A percentile compares a stretch with the other conserved stretches of the same genome.
phyloP scores from a whole-genome alignment of 768 basidiomycete species.

The Kwoniella pini region DNA sequence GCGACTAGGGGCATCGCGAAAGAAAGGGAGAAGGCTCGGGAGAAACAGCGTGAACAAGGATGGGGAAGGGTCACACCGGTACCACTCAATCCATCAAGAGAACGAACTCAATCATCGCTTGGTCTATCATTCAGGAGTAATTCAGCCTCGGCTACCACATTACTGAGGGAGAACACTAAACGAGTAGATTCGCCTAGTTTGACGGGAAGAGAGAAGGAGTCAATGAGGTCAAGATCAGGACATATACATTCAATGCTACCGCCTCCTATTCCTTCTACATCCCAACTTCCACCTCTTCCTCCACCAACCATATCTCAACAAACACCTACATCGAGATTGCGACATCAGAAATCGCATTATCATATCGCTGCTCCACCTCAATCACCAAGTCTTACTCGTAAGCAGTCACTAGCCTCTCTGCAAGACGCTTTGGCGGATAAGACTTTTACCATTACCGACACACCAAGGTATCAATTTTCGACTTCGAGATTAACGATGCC shows the following conservation, averaged over 20 bases:
- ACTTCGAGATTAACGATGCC: slow-evolving; percentile 73
- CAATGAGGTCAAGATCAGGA: slow-evolving; percentile 15
- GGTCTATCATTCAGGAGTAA: slow-evolving; percentile 33
- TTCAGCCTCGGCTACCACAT: slow-evolving; percentile 25
- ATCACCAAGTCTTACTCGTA: slow-evolving; percentile 35
- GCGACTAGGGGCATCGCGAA: slow-evolving; percentile 12
- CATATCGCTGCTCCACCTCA: slow-evolving; percentile 31
- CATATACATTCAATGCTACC: slow-evolving; percentile 17
- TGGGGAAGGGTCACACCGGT: slow-evolving; percentile 34
- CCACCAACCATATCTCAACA: slow-evolving; percentile 2
- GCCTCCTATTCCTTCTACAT: slow-evolving; percentile 7
- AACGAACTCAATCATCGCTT: slow-evolving; percentile 5
- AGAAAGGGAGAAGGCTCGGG: slow-evolving; percentile 27
- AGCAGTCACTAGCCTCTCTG: slow-evolving; percentile 44
- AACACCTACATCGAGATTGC: slow-evolving; percentile 35
- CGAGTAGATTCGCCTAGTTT: slow-evolving; percentile 6
- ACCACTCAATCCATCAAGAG: background rate
- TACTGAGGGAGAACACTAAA: slow-evolving; percentile 3
- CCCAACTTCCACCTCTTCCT: slow-evolving; percentile 7
- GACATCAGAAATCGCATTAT: slow-evolving; percentile 52
- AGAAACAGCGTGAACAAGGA: slow-evolving; percentile 39
- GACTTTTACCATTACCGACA: slow-evolving; percentile 2
- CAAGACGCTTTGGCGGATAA: slow-evolving; percentile 40
- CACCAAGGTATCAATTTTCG: slow-evolving; percentile 28
- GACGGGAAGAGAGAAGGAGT: slow-evolving; percentile 18